Evolutionary conservation across 2,329 filamentous ascomycete genomes (phyloP), one percentile per base, ranked within the genome.

Genomic region (Aspergillus niger): DNA sequence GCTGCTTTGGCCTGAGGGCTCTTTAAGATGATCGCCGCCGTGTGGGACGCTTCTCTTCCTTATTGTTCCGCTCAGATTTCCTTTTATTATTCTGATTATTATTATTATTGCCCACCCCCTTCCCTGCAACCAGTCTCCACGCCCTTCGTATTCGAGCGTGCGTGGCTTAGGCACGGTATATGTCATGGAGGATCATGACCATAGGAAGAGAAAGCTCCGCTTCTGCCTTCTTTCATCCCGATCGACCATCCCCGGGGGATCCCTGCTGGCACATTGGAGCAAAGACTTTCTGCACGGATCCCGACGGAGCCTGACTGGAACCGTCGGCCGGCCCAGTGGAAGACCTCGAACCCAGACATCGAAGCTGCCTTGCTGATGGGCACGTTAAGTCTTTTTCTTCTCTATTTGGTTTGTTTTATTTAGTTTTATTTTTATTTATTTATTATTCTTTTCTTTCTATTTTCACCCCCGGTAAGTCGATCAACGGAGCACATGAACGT

Each of bases 31-130:
- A 44, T 44, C 52, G 52, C 41, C 52, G 47, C 15, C 36, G 44
- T 51, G 55, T 36, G 55, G 61, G 65, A 55, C 28, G 52, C 44
- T 30, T 17, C 55, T 17, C 50, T 22, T 24, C n/a, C 44, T 39
- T 50, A 52, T 48, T 59, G 38, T 52, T 59, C 38, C 41, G 51
- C 58, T 52, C 26, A 13, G 43, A 48, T 53, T 43, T 58, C 24
- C 51, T 59, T 56, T 39, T 54, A 17, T 55, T 63, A 41, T 58
- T 41, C 48, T 57, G 41, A 28, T 39, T 55, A 8, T 20, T 24
- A 39, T 43, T 49, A 26, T 59, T 30, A 17, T 43, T 52, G 41
- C n/a, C 50, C 55, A 39, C 51, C 50, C 36, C 17, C 32, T 20
- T 41, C 8, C 11, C 32, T 54, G 15, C 20, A 44, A 11, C 13